phyloP scores from a whole-genome alignment of 768 basidiomycete genomes.

The Mycena amicta region DNA sequence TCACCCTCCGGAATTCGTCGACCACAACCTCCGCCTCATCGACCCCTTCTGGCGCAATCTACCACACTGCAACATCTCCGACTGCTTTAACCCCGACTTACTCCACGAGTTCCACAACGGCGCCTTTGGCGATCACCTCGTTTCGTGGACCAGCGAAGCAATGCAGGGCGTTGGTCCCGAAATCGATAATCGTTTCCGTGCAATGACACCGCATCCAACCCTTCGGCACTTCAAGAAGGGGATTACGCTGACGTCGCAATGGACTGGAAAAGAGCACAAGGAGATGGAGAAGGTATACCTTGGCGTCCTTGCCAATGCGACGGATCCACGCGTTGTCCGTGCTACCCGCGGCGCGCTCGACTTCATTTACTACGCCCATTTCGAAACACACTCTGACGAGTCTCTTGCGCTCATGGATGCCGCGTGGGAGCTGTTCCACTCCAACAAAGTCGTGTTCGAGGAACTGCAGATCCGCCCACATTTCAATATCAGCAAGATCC shows the following conservation, averaged over 20 bases:
- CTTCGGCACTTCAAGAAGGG: slow-evolving; percentile 38
- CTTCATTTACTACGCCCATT: slow-evolving; percentile 33
- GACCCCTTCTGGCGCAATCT: slow-evolving; percentile 45
- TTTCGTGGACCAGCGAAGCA: slow-evolving; percentile 34
- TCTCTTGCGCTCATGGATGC: slow-evolving; percentile 27
- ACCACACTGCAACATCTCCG: slow-evolving; percentile 44
- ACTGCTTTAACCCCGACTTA: slow-evolving; percentile 43
- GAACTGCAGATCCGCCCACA: slow-evolving; percentile 23
- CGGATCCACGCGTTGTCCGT: slow-evolving; percentile 13
- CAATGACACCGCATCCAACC: slow-evolving; percentile 30
- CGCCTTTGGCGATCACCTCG: slow-evolving; percentile 47
- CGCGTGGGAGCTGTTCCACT: slow-evolving; percentile 28
- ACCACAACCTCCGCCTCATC: slow-evolving; percentile 17
- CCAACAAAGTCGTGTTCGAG: slow-evolving; percentile 31
- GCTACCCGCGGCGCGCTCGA: slow-evolving; percentile 29
- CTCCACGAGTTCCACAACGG: slow-evolving; percentile 56
- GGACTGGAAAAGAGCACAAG: slow-evolving; percentile 40
- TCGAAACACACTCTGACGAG: slow-evolving; percentile 23
- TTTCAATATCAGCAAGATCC: slow-evolving; percentile 41
- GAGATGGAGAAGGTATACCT: slow-evolving; percentile 32
- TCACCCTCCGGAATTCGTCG: slow-evolving; percentile 20
- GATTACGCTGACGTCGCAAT: slow-evolving; percentile 36
- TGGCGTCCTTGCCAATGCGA: slow-evolving; percentile 27
- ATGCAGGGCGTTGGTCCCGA: slow-evolving; percentile 22
- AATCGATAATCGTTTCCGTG: slow-evolving; percentile 36